Percentiles rank a stretch among this genome's conserved stretches.
Conservation (phyloP, 2,329 filamentous ascomycete species). For the Dactylellina drechsleri region DNA sequence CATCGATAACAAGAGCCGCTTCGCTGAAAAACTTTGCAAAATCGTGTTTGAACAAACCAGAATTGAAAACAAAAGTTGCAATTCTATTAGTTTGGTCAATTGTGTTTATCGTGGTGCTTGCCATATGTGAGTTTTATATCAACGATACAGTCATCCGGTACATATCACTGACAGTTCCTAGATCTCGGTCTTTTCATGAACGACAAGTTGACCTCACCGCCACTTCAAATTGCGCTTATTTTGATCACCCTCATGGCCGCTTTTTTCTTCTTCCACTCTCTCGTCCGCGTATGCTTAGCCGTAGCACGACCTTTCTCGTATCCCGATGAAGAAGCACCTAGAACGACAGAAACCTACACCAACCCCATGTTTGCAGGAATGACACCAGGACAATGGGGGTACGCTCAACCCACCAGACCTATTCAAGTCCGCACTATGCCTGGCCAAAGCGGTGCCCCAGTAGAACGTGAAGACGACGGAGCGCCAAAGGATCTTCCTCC, state of each 20-base stretch:
- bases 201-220: conserved; percentile 68
- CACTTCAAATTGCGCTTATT: conserved; percentile 81
- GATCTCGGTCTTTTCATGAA: conserved; percentile 79
- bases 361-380: conserved; percentile 60
- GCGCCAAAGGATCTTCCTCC: conserved; percentile 74
- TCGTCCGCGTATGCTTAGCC: conserved; percentile 78
- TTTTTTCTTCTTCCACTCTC: conserved; percentile 81
- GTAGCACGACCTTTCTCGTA: conserved; percentile 65
- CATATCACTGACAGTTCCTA: conserved; percentile 60
- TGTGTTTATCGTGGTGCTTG: conserved; percentile 42
- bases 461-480: conserved; percentile 64
- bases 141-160: neutral
- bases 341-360: conserved; percentile 18
- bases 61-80: conserved; percentile 48
- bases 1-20: conserved; percentile 11
- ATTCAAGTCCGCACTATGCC: conserved; percentile 79
- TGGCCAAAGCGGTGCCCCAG: conserved; percentile 75
- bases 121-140: conserved; percentile 47
- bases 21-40: conserved; percentile 43
- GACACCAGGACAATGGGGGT: conserved; percentile 70
- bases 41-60: conserved; percentile 29
- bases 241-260: conserved; percentile 78
- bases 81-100: conserved; percentile 53
- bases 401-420: conserved; percentile 75
- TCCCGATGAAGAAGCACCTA: conserved; percentile 40